phyloP scores from a whole-genome alignment of 768 basidiomycete species.

The Lentinula detonsa region DNA sequence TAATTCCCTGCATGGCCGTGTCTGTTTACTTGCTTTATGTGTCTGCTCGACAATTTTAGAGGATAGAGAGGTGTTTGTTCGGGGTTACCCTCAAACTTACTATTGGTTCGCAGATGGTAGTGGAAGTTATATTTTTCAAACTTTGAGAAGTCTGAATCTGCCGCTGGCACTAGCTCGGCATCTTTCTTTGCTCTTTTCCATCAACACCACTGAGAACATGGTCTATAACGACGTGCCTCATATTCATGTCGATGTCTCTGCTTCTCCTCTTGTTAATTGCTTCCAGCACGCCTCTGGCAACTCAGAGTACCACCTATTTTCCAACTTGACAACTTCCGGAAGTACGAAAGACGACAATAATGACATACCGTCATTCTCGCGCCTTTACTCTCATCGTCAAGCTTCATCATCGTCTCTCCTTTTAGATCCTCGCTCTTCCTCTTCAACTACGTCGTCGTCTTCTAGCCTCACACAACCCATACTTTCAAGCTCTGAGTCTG shows the following conservation, averaged over 20 bases:
- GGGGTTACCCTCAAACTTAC: background rate
- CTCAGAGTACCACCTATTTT: background rate
- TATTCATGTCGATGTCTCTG: background rate
- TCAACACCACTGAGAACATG: constrained; percentile 7
- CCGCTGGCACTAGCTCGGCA: background rate
- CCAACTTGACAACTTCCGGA: background rate
- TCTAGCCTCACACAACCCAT: background rate
- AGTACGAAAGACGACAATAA: background rate
- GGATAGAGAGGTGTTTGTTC: background rate
- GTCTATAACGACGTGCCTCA: constrained; percentile 8
- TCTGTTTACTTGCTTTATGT: too few relatives aligned
- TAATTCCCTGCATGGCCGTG: too few relatives aligned
- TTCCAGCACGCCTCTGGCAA: background rate
- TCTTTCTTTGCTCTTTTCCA: background rate
- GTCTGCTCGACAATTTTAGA: background rate
- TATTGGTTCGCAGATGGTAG: too few relatives aligned
- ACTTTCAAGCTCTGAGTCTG: background rate
- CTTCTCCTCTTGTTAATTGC: background rate
- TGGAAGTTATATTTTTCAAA: too few relatives aligned
- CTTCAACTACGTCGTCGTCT: background rate
- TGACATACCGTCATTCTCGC: background rate
- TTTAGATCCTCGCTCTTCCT: background rate
- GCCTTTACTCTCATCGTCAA: background rate
- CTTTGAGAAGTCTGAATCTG: background rate
- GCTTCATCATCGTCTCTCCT: background rate